Conservation (phyloP, 2,329 filamentous ascomycete genomes). For the Magnaporthiopsis incrustans region DNA sequence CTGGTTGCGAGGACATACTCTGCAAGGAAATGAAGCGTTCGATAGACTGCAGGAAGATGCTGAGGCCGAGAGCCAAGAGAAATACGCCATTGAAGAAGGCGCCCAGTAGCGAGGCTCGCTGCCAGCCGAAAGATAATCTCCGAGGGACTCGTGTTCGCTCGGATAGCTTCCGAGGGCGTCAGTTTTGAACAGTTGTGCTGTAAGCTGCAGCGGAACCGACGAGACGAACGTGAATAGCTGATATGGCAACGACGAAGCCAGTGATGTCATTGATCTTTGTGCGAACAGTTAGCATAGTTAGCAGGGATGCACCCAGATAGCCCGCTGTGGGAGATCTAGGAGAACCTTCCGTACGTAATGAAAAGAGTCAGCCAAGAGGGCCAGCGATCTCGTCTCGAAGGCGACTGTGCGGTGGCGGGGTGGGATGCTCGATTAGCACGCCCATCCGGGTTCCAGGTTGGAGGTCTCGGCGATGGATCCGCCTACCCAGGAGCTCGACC, state of each 20-base stretch:
- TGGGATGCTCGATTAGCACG: conserved; percentile 8
- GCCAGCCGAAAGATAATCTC: conserved; percentile 67
- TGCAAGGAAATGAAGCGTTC: conserved; percentile 57
- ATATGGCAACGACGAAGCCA: conserved; percentile 58
- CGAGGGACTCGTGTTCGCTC: conserved; percentile 45
- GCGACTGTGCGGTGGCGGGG: conserved; percentile 39
- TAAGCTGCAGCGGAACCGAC: not conserved
- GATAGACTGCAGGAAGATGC: conserved; percentile 65
- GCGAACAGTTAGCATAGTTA: not conserved
- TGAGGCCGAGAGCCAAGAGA: conserved; percentile 61
- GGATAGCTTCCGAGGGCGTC: conserved; percentile 38
- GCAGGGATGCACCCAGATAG: too few species aligned
- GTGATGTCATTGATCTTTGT: conserved; percentile 61
- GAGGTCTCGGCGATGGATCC: not conserved
- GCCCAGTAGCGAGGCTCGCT: conserved; percentile 62
- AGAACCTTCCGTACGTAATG: conserved; percentile 51
- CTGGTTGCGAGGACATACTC: conserved; percentile 27
- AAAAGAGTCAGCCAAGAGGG: conserved; percentile 69
- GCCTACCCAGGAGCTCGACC: conserved; percentile 40
- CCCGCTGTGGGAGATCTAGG: not conserved
- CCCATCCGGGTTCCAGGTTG: not conserved
- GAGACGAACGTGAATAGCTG: conserved; percentile 49
- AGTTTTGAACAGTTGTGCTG: not conserved
- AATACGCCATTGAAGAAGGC: conserved; percentile 78
- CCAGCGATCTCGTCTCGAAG: conserved; percentile 63